phyloP scores from a whole-genome alignment of 768 basidiomycete species.

The Xerocomellus dryophilus region DNA sequence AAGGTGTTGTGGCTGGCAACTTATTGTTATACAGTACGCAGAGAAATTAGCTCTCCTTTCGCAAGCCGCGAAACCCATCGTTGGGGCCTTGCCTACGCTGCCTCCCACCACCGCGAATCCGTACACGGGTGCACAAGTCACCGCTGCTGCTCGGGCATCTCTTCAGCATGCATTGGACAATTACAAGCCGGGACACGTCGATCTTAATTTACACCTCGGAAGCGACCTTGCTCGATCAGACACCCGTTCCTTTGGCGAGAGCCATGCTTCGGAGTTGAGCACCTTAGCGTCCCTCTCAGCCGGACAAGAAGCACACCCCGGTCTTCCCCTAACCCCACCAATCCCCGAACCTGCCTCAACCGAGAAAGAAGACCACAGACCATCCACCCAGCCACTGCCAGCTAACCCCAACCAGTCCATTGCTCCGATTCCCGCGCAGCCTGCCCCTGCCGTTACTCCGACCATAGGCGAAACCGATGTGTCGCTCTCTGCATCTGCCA shows the following conservation, averaged over 20 bases:
- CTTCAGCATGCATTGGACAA: slow-evolving; percentile 78
- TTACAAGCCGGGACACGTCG: slow-evolving; percentile 66
- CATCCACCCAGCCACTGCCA: neutral
- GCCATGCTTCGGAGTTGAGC: slow-evolving; percentile 71
- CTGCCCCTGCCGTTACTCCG: slow-evolving; percentile 34
- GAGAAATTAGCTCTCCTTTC: slow-evolving; percentile 76
- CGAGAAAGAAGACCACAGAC: slow-evolving; percentile 7
- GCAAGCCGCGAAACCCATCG: slow-evolving; percentile 63
- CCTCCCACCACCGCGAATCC: slow-evolving; percentile 57
- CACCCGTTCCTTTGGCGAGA: slow-evolving; percentile 81
- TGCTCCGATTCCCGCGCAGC: slow-evolving; percentile 17
- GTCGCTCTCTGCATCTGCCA: slow-evolving; percentile 56
- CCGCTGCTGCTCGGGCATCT: slow-evolving; percentile 67
- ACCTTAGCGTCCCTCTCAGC: slow-evolving; percentile 42
- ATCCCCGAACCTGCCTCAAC: slow-evolving; percentile 20
- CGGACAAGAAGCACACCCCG: slow-evolving; percentile 29
- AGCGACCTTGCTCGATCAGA: slow-evolving; percentile 66
- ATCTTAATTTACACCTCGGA: slow-evolving; percentile 44
- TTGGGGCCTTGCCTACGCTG: slow-evolving; percentile 60
- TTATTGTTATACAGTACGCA: slow-evolving; percentile 52
- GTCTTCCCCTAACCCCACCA: slow-evolving; percentile 45
- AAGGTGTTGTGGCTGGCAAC: neutral
- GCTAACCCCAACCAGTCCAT: slow-evolving; percentile 25
- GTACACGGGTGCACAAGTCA: slow-evolving; percentile 60
- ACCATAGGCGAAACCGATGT: slow-evolving; percentile 50